Base-by-base conservation (phyloP, 1,284 basidiomycete genomes). In the Vanrija sp. region DNA sequence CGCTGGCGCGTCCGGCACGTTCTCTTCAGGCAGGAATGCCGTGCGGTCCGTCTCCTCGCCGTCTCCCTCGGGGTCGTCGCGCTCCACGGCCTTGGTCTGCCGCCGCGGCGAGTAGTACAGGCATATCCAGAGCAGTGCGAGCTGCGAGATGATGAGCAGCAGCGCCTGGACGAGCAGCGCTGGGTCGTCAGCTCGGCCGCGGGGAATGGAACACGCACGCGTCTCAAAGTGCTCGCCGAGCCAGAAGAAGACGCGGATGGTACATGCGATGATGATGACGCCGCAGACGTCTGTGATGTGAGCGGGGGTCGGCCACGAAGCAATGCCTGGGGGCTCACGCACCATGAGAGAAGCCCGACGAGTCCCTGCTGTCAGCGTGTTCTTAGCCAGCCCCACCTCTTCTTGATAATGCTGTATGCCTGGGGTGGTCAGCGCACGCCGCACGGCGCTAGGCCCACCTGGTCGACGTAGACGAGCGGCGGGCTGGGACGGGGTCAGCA, bases 181-280 rank as follows among this genome's bases (percentile, higher is more conserved):
- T 77, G 58, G 12, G 26, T 18, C 15, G 55, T 63, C 21, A 58
- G 57, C 23, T 26, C n/a, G 28, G 26, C 16, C 21, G n/a, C 14
- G 5, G 40, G n/a, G 12, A 12, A 28, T 7, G 26, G 26, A n/a
- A 5, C 9, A 61, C 71, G 51, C 44, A 76, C 75, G 67, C 7
- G 73, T 71, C 58, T 81, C 80, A 59, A 80, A 81, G 5, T 75
- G 68, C 44, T 78, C 76, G 2, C 79, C 79, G 34, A 80, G 73
- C 77, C 78, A 80, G 67, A 78, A 81, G 68, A 78, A 76, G 44
- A 73, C 64, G 39, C 78, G 67, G 38, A 73, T 74, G 51, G 77
- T 74, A 62, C 78, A 78, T 21, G 78, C 77, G 47, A 78, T 71
- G 29, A 76, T 64, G 23, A 77, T 53, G 26, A 74, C 72, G 6